These are phyloP conservation scores for Trichothecium roseum DNA, from an alignment of 2,329 filamentous ascomycete species.

Conservation along the genomic window DNA sequence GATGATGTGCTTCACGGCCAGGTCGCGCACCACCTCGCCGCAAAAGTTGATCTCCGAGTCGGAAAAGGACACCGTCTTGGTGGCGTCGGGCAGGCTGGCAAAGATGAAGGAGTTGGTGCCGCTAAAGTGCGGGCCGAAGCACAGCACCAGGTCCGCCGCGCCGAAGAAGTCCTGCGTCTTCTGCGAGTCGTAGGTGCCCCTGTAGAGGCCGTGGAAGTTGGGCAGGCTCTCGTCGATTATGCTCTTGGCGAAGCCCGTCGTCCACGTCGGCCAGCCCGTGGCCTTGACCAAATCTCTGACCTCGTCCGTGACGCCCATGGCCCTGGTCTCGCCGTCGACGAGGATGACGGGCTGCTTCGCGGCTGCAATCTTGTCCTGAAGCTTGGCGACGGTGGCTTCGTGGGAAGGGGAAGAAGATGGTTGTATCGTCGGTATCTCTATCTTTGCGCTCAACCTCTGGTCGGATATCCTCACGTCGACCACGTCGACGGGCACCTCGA, in stretches of 20 bases:
- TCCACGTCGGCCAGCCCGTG: constrained; percentile 36
- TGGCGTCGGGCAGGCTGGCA: constrained; percentile 22
- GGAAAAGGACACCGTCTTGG: constrained; percentile 20
- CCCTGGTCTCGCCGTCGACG: constrained; percentile 38
- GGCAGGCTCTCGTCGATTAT: constrained; percentile 34
- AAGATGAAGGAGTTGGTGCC: constrained; percentile 32
- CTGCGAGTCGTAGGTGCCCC: constrained; percentile 26
- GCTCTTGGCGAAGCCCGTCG: constrained; percentile 36
- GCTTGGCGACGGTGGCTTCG: constrained; percentile 17
- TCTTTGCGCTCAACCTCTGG: constrained; percentile 13
- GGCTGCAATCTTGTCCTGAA: constrained; percentile 30
- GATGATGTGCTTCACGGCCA: constrained; percentile 11
- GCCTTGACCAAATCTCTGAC: constrained; percentile 29
- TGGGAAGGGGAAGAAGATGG: constrained; percentile 10
- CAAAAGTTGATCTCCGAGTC: constrained; percentile 20
- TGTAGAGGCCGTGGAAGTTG: constrained; percentile 39
- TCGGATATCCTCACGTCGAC: constrained; percentile 25
- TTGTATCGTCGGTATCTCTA: constrained; percentile 10
- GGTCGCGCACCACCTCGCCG: constrained; percentile 17
- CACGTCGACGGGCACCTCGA: constrained; percentile 44
- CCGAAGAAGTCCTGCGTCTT: constrained; percentile 25
- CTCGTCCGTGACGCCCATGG: constrained; percentile 27
- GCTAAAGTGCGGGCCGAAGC: constrained; percentile 34
- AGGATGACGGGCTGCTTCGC: constrained; percentile 38
- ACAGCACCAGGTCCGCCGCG: constrained; percentile 31